Evolutionary conservation across 2,329 filamentous ascomycete genomes (phyloP).

Genomic region (Myriosclerotinia curreyana): DNA sequence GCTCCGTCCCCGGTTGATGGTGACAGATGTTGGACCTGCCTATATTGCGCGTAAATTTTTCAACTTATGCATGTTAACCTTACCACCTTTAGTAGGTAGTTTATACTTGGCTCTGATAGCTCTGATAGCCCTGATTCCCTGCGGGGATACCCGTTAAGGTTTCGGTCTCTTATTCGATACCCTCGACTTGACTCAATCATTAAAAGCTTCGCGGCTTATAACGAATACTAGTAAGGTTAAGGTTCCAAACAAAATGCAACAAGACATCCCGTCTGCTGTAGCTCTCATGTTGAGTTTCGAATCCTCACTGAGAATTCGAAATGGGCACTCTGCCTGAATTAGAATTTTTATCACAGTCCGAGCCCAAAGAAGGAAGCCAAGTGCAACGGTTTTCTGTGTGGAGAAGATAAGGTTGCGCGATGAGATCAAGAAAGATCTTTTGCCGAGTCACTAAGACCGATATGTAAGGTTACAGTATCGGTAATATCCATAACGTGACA

Average conservation of each 20-base stretch:
- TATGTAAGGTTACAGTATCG: neutral
- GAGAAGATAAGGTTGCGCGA: conserved; percentile 4
- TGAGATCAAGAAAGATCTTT: conserved; percentile 6
- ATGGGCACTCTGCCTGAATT: neutral
- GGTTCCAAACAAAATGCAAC: too few relatives aligned
- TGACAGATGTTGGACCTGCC: neutral
- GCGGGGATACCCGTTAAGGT: neutral
- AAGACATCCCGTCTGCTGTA: neutral
- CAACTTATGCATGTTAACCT: neutral
- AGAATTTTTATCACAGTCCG: neutral
- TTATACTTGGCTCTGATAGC: neutral
- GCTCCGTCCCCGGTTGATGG: neutral
- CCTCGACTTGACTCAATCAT: too few relatives aligned
- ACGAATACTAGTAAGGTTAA: too few relatives aligned
- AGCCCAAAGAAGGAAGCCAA: neutral
- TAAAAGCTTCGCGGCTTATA: too few relatives aligned
- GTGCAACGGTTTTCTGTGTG: neutral
- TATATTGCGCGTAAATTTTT: neutral
- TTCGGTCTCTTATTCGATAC: too few relatives aligned
- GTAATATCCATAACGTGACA: too few relatives aligned
- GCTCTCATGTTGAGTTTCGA: neutral
- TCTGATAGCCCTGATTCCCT: neutral
- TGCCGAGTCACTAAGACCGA: neutral
- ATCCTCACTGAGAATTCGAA: neutral
- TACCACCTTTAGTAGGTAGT: neutral